phyloP scores from a whole-genome alignment of 257 asterid species.

The Echites panduratus region DNA sequence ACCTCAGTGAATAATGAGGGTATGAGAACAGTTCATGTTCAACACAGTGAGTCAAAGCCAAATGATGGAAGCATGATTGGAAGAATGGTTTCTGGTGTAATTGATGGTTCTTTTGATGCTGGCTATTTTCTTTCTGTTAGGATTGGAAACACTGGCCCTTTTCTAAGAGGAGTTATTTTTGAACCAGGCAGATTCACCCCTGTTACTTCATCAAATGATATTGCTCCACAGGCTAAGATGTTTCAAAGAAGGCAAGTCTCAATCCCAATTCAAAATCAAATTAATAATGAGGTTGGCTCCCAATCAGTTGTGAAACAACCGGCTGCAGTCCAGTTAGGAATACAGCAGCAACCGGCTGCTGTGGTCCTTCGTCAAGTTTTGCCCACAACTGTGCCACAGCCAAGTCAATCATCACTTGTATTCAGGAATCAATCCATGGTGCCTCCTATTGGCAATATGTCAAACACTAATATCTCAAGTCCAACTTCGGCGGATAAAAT shows the following conservation, averaged over 20 bases:
- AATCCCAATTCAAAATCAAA: conserved; percentile 20
- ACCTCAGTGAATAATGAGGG: conserved; percentile 18
- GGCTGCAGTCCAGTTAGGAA: conserved; percentile 7
- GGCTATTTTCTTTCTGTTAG: conserved; percentile 61
- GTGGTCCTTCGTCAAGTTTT: conserved; percentile 17
- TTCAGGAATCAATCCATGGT: conserved; percentile 14
- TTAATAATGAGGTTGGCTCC: conserved; percentile 13
- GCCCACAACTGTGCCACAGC: conserved; percentile 16
- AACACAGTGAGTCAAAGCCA: conserved; percentile 12
- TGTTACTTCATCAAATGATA: conserved; percentile 49
- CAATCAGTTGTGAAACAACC: conserved; percentile 3
- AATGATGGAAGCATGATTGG: conserved; percentile 39
- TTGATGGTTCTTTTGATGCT: conserved; percentile 76
- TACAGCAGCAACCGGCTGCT: conserved; percentile 20
- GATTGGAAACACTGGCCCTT: conserved; percentile 41
- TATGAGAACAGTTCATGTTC: conserved; percentile 10
- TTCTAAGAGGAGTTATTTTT: conserved; percentile 65
- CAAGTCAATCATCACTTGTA: conserved; percentile 15
- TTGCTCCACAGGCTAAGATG: conserved; percentile 67
- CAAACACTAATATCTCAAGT: conserved; percentile 23
- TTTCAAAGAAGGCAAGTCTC: conserved; percentile 37
- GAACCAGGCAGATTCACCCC: conserved; percentile 51
- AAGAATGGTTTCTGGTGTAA: conserved; percentile 50
- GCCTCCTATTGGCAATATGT: conserved; percentile 8
- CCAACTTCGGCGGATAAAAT: conserved; percentile 25